A percentile compares a stretch with the other conserved stretches of the same genome.
Evolutionary conservation across 179 eudicot species (phyloP).

Genomic region (Camellia oleifera): DNA sequence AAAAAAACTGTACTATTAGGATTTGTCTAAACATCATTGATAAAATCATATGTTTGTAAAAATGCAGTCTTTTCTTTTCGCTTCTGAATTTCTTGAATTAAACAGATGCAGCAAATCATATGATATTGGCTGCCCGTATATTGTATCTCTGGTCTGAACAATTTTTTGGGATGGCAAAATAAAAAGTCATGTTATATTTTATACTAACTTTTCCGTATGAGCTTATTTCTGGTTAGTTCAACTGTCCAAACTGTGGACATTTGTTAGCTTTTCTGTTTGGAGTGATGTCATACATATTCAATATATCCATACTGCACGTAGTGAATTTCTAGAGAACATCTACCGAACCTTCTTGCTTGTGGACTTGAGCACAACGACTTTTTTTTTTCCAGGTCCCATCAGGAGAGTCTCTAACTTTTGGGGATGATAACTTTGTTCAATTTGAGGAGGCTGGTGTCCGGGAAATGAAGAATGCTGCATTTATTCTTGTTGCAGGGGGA

Average conservation of each 20-base stretch:
- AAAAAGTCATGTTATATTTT: neutral
- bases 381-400: constrained; percentile 71
- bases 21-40: no score
- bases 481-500: constrained; percentile 97
- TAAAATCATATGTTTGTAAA: neutral
- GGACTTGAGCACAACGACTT: neutral
- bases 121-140: neutral
- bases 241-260: neutral
- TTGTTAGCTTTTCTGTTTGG: neutral
- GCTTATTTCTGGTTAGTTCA: neutral
- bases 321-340: neutral
- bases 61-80: neutral
- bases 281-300: neutral
- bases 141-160: neutral
- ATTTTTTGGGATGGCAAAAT: neutral
- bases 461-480: constrained; percentile 85
- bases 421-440: constrained; percentile 72
- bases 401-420: constrained; percentile 77
- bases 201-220: neutral
- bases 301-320: neutral
- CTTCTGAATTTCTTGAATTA: neutral
- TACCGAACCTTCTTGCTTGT: neutral
- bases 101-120: neutral
- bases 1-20: neutral
- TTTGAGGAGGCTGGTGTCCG: constrained; percentile 80